These are phyloP conservation scores for Apiospora phragmitis DNA, from an alignment of 2,329 filamentous ascomycete species.

Conservation along the genomic window DNA sequence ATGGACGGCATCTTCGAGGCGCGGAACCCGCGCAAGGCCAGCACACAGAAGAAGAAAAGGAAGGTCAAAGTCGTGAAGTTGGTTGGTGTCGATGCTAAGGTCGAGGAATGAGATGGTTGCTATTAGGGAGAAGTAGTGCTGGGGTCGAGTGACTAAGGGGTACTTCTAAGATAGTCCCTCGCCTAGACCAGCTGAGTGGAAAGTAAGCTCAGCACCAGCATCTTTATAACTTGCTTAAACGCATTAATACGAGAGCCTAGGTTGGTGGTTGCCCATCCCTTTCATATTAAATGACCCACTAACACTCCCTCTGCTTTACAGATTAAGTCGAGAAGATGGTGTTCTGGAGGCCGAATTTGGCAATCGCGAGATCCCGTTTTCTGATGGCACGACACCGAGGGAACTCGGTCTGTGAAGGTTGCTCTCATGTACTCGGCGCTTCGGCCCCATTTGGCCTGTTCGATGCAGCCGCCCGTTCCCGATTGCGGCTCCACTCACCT, in stretches of 20 bases:
- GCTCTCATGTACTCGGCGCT: neutral
- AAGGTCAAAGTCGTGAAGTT: constrained; percentile 45
- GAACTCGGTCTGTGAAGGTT: neutral
- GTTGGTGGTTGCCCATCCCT: too few relatives aligned
- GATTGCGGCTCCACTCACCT: neutral
- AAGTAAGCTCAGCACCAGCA: too few relatives aligned
- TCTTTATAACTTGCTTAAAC: too few relatives aligned
- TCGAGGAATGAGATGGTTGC: constrained; percentile 8
- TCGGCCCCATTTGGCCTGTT: neutral
- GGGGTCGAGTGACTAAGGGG: neutral
- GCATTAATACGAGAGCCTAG: too few relatives aligned
- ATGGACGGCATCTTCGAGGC: constrained; percentile 32
- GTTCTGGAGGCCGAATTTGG: neutral
- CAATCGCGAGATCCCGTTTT: neutral
- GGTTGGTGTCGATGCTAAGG: constrained; percentile 21
- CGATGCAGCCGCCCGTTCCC: neutral
- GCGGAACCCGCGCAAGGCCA: neutral
- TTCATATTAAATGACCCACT: too few relatives aligned
- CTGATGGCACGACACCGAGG: neutral
- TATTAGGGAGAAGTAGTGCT: neutral
- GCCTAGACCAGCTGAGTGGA: too few relatives aligned
- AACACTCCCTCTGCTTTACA: too few relatives aligned
- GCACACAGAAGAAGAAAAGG: constrained; percentile 39
- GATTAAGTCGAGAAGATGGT: too few relatives aligned
- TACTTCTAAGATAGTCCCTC: neutral